These are phyloP conservation scores for Ligustrum vulgare DNA, from an alignment of 257 asterid species.

Conservation along the genomic window DNA sequence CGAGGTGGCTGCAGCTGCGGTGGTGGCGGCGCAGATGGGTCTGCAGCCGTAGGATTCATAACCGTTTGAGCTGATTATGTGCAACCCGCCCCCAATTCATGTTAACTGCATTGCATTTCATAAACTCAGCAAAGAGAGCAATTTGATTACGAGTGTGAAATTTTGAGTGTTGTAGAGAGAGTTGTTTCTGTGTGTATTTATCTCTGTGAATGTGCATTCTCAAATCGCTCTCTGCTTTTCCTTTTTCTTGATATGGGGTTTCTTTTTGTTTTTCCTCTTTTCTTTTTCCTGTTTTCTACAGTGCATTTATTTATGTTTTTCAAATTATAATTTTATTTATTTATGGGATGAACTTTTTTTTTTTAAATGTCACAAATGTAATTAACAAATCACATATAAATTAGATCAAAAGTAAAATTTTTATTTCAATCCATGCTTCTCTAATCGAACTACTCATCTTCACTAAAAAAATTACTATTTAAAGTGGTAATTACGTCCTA, in stretches of 20 bases:
- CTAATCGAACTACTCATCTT: too few species aligned
- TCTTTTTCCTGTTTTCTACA: conserved; percentile 30
- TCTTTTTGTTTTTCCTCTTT: conserved; percentile 19
- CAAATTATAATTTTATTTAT: too few species aligned
- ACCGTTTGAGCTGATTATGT: conserved; percentile 37
- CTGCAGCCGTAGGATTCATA: conserved; percentile 76
- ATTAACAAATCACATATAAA: too few species aligned
- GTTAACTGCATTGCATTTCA: conserved; percentile 10
- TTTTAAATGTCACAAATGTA: too few species aligned
- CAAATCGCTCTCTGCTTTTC: conserved; percentile 51
- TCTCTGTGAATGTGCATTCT: conserved; percentile 33
- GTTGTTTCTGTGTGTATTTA: conserved; percentile 19
- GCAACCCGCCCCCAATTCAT: conserved; percentile 44
- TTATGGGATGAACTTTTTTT: too few species aligned
- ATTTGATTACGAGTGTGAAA: background rate
- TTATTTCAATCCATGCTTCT: too few species aligned
- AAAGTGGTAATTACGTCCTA: too few species aligned
- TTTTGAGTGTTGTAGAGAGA: background rate
- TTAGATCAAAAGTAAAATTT: too few species aligned
- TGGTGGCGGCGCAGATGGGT: conserved; percentile 72
- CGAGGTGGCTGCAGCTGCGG: conserved; percentile 77
- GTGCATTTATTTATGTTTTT: too few species aligned
- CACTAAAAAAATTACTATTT: too few species aligned
- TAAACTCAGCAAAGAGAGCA: background rate
- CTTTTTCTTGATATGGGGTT: background rate